Percentiles rank a stretch among this genome's conserved stretches.
phyloP scores from a whole-genome alignment of 202 grass and related monocot genomes.

The Dendrocalamus latiflorus region DNA sequence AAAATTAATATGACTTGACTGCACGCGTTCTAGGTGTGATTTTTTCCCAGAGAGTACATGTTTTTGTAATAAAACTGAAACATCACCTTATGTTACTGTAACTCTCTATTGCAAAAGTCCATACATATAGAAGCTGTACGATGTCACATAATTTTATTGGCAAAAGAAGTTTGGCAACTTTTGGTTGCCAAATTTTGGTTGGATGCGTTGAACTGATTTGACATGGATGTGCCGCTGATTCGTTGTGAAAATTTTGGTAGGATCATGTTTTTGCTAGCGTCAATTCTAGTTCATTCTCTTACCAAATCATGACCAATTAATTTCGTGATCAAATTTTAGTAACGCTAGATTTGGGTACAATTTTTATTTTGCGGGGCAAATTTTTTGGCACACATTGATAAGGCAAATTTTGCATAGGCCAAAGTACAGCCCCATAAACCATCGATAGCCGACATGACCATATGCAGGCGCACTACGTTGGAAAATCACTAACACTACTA shows the following conservation, averaged over 20 bases:
- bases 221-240: no score
- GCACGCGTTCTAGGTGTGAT: background rate
- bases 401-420: background rate
- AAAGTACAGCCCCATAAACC: background rate
- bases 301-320: background rate
- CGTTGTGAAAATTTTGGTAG: no score
- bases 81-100: no score
- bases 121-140: background rate
- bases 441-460: background rate
- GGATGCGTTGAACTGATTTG: background rate
- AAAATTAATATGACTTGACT: background rate
- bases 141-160: background rate
- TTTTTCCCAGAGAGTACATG: background rate
- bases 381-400: background rate
- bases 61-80: background rate
- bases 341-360: no score
- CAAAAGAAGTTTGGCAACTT: background rate
- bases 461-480: background rate
- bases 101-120: background rate
- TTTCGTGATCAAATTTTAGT: background rate
- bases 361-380: no score
- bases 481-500: conserved; percentile 8
- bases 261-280: background rate
- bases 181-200: background rate
- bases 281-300: background rate